These are phyloP conservation scores for Silene uniflora DNA, from an alignment of 148 eudicot genomes.

Conservation along the genomic window DNA sequence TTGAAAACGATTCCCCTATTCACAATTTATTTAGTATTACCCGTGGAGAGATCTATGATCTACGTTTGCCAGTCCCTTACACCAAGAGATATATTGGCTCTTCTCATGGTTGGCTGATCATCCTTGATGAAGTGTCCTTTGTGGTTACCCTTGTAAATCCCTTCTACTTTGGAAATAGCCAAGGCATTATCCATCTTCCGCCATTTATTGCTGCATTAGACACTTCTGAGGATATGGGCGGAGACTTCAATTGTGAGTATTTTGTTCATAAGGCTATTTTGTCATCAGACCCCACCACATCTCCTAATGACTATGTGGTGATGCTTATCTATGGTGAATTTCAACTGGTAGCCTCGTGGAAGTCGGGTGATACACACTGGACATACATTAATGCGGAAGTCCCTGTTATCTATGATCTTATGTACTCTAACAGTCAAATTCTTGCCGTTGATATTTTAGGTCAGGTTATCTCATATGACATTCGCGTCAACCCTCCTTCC, in stretches of 20 bases:
- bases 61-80: slow-evolving; percentile 10
- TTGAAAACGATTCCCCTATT: background rate
- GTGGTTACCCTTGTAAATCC: slow-evolving; percentile 13
- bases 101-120: slow-evolving; percentile 27
- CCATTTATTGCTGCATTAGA: slow-evolving; percentile 17
- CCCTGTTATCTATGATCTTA: slow-evolving; percentile 4
- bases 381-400: background rate
- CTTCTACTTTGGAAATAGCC: slow-evolving; percentile 12
- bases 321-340: slow-evolving; percentile 21
- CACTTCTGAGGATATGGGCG: background rate
- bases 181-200: slow-evolving; percentile 19
- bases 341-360: slow-evolving; percentile 11
- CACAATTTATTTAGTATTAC: slow-evolving; percentile 1
- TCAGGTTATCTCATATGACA: slow-evolving; percentile 11
- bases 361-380: slow-evolving; percentile 21
- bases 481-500: slow-evolving; percentile 2
- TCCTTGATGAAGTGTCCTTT: slow-evolving; percentile 14
- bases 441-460: slow-evolving; percentile 16
- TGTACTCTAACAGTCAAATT: slow-evolving; percentile 5
- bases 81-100: slow-evolving; percentile 19
- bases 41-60: slow-evolving; percentile 14
- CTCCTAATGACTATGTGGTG: slow-evolving; percentile 11
- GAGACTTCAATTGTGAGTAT: slow-evolving; percentile 4
- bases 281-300: slow-evolving; percentile 11
- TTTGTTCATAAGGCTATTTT: slow-evolving; percentile 19